Conservation (phyloP, 139 green algal genomes). For the Edaphochlamys debaryana region DNA sequence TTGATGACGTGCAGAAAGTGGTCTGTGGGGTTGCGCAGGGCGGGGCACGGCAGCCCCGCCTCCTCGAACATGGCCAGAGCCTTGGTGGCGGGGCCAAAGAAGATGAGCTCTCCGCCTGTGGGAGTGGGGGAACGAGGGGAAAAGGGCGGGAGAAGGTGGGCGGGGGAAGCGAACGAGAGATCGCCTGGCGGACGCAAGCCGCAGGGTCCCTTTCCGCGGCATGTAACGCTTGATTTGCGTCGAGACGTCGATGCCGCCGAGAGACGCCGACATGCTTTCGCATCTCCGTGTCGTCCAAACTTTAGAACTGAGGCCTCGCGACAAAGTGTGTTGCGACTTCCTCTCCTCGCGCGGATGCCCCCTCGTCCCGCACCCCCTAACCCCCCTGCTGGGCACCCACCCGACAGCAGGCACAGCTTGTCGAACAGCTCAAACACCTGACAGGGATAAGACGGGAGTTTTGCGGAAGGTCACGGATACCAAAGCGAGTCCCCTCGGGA, state of each 20-base stretch:
- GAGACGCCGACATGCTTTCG: too few species aligned
- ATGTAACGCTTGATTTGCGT: too few species aligned
- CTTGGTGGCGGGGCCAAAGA: conserved; percentile 41
- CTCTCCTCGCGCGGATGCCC: too few species aligned
- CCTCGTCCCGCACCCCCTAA: not conserved
- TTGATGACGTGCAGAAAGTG: conserved; percentile 82
- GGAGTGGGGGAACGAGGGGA: not conserved
- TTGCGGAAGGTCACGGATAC: too few species aligned
- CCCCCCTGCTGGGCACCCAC: not conserved
- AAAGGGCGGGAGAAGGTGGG: not conserved
- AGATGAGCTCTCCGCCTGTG: not conserved
- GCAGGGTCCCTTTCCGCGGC: too few species aligned
- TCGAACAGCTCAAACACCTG: conserved; percentile 45
- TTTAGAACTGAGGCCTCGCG: too few species aligned
- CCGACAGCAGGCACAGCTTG: conserved; percentile 41
- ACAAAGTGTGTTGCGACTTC: too few species aligned
- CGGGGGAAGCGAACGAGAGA: not conserved
- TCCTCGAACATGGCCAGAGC: conserved; percentile 66
- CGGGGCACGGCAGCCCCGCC: conserved; percentile 68
- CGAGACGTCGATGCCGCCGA: too few species aligned
- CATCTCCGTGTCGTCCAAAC: too few species aligned
- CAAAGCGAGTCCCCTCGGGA: too few species aligned
- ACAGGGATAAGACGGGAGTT: too few species aligned
- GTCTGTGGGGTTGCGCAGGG: conserved; percentile 65
- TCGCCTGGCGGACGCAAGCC: too few species aligned